Conservation (phyloP, 805 yeast genomes). For the Wickerhamomyces ciferrii region DNA sequence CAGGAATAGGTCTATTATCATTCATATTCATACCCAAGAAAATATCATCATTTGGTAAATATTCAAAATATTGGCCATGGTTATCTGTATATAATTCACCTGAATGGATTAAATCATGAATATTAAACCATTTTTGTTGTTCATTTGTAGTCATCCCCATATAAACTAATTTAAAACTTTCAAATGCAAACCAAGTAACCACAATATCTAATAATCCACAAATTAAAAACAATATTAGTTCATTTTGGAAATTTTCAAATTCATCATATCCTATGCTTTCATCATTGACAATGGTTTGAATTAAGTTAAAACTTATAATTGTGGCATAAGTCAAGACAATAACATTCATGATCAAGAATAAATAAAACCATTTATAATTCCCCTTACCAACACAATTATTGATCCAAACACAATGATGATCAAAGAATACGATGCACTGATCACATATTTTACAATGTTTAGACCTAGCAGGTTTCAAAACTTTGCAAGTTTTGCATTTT, state of each 20-base stretch:
- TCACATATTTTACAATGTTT: constrained; percentile 72
- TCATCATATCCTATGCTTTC: constrained; percentile 1
- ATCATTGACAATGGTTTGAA: constrained; percentile 1
- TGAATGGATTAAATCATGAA: constrained; percentile 44
- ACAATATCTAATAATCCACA: constrained; percentile 38
- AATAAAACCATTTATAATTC: constrained; percentile 57
- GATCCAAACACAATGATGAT: not conserved
- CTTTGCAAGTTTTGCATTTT: constrained; percentile 51
- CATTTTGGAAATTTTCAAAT: constrained; percentile 4
- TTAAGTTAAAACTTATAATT: constrained; percentile 11
- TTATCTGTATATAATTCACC: constrained; percentile 26
- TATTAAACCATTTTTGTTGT: constrained; percentile 62
- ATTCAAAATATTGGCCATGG: constrained; percentile 12
- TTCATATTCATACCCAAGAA: constrained; percentile 18
- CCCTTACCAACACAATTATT: constrained; percentile 44
- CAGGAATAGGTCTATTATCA: constrained; percentile 8
- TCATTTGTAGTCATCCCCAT: constrained; percentile 78
- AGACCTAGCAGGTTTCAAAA: constrained; percentile 65
- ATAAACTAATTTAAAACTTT: constrained; percentile 46
- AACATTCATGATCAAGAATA: constrained; percentile 46
- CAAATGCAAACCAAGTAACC: constrained; percentile 35
- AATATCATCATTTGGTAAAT: constrained; percentile 11
- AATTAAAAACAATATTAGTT: constrained; percentile 30
- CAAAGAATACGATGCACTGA: constrained; percentile 37
- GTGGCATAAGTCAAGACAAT: constrained; percentile 40